Base-by-base conservation (phyloP, 2,329 filamentous ascomycete genomes). In the Cladophialophora exuberans region DNA sequence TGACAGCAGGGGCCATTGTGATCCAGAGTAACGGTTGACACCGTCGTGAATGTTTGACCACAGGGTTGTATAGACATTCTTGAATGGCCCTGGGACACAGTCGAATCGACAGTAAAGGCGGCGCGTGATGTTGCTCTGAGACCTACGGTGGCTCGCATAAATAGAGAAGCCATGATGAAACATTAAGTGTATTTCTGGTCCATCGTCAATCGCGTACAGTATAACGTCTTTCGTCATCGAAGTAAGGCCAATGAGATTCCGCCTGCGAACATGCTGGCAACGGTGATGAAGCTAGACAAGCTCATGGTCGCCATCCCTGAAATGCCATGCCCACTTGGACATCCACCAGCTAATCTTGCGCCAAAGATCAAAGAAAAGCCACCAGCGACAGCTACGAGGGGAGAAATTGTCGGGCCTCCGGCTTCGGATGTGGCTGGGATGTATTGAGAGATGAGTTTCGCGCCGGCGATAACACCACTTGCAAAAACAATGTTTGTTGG, bases 311-410 rank as follows among this genome's bases (percentile, higher is more conserved):
- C 80, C 65, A 88, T 77, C 0, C 86, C 86, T 55, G 82, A 86
- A 59, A 89, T 83, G 0, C 86, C 86, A 66, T 89, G 86, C 0
- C 86, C 85, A 4, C 83, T 85, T 0, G 85, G 86, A 60, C 86
- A 89, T 0, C 86, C 86, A 1, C 84, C 84, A 0, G 82, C 85
- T 51, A 87, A 65, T 44, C 84, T 78, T 1, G 83, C 76, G 1
- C 86, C 86, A 6, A 88, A 66, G 0, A 79, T 76, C 72, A 87
- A 81, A 11, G 79, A 55, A 3, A 79, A 72, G 0, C 85, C 86
- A 1, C 85, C 85, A 0, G 75, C 41, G 0, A 78, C 63, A 0
- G 82, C 79, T 57, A 72, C 66, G 1, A 64, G 20, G 3, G 80
- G 18, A 38, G 35, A 44, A 15, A 61, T 38, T 2, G 17, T 30